These are phyloP conservation scores for Exophiala sp. DNA, from an alignment of 2,329 filamentous ascomycete species.

Conservation along the genomic window DNA sequence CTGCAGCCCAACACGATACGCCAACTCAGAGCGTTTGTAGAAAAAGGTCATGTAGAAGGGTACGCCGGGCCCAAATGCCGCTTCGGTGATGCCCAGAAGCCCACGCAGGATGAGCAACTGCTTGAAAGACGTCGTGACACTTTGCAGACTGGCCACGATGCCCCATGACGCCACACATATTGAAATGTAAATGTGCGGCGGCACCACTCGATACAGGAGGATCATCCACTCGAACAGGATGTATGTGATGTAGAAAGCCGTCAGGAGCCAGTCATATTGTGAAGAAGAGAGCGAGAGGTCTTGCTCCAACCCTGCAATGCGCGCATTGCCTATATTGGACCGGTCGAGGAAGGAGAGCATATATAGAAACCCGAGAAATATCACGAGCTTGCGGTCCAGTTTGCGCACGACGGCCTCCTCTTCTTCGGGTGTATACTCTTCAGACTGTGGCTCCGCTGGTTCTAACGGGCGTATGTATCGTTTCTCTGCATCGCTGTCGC, in stretches of 20 bases:
- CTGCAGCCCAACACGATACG: slow-evolving; percentile 78
- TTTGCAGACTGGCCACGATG: slow-evolving; percentile 57
- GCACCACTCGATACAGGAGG: slow-evolving; percentile 54
- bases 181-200: slow-evolving; percentile 56
- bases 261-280: slow-evolving; percentile 58
- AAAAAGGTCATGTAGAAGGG: slow-evolving; percentile 62
- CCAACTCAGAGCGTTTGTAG: slow-evolving; percentile 64
- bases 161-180: slow-evolving; percentile 70
- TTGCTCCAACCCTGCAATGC: slow-evolving; percentile 51
- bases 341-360: slow-evolving; percentile 80
- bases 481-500: slow-evolving; percentile 12
- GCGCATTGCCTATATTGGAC: slow-evolving; percentile 64
- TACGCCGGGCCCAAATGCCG: slow-evolving; percentile 57
- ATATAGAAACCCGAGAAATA: slow-evolving; percentile 77
- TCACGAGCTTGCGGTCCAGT: slow-evolving; percentile 69
- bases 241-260: slow-evolving; percentile 60
- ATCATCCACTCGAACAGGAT: slow-evolving; percentile 63
- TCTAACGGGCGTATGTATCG: slow-evolving; percentile 6
- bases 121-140: slow-evolving; percentile 54
- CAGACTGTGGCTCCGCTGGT: slow-evolving; percentile 36
- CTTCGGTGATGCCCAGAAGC: slow-evolving; percentile 52
- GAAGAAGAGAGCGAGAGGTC: slow-evolving; percentile 50
- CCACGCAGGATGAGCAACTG: slow-evolving; percentile 35
- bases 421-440: slow-evolving; percentile 63
- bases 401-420: slow-evolving; percentile 65